These are phyloP conservation scores for Colletotrichum plurivorum DNA, from an alignment of 2,329 filamentous ascomycete species.

Conservation along the genomic window DNA sequence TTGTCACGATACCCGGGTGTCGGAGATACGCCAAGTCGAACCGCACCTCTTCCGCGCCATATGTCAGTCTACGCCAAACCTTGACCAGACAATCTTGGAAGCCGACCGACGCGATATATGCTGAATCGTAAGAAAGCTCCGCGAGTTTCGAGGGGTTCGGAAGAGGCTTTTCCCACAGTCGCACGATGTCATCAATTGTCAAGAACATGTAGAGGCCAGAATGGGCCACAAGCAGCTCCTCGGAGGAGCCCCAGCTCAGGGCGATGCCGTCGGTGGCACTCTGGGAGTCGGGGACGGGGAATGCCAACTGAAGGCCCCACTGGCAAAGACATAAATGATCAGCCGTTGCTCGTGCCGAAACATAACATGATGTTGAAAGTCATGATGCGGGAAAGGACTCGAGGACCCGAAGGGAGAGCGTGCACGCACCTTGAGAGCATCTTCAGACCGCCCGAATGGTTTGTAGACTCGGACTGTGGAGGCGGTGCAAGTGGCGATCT, in stretches of 20 bases:
- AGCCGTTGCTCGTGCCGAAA: constrained; percentile 3
- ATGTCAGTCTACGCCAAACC: constrained; percentile 90
- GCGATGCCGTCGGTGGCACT: constrained; percentile 54
- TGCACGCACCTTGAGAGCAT: constrained; percentile 77
- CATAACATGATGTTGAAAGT: not conserved
- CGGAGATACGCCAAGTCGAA: constrained; percentile 93
- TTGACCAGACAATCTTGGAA: constrained; percentile 87
- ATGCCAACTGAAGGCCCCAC: constrained; percentile 76
- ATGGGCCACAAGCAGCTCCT: constrained; percentile 87
- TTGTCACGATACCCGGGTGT: constrained; percentile 87
- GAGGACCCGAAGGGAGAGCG: not conserved
- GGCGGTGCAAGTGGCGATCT: constrained; percentile 83
- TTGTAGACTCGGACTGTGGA: constrained; percentile 81
- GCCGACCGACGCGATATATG: constrained; percentile 86
- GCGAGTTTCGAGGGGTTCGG: constrained; percentile 82
- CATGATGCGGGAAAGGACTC: not conserved
- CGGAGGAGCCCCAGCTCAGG: constrained; percentile 88
- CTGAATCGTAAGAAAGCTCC: constrained; percentile 87
- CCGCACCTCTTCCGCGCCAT: constrained; percentile 84
- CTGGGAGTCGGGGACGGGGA: constrained; percentile 57
- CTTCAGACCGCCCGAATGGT: constrained; percentile 79
- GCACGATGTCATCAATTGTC: constrained; percentile 63
- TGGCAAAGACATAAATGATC: constrained; percentile 47
- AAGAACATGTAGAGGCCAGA: constrained; percentile 78
- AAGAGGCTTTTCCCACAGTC: constrained; percentile 81